These are phyloP conservation scores for Warburgia ugandensis DNA, from an alignment of 164 flowering plant genomes.

Conservation along the genomic window DNA sequence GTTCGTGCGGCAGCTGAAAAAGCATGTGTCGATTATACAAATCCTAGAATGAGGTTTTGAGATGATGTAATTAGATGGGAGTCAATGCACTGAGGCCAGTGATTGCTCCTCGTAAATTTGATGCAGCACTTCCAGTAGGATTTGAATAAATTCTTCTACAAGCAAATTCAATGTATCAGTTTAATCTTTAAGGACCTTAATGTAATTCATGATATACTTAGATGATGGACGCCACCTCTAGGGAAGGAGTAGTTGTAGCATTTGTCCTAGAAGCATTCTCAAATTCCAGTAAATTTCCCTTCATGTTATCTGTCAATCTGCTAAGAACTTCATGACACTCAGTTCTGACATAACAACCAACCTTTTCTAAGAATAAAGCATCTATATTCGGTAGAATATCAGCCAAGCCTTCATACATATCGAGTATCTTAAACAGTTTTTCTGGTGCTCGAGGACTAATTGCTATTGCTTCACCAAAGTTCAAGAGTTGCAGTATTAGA, in stretches of 20 bases:
- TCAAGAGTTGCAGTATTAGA: conserved; percentile 56
- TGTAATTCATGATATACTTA: conserved; percentile 78
- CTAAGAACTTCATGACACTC: conserved; percentile 49
- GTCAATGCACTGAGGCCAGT: too few species aligned
- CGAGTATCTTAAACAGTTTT: conserved; percentile 56
- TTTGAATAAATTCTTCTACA: too few species aligned
- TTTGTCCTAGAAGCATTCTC: conserved; percentile 53
- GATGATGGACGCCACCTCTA: conserved; percentile 72
- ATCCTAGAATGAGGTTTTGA: too few species aligned
- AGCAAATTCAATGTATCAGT: conserved; percentile 46
- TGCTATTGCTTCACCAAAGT: conserved; percentile 68
- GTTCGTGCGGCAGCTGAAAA: too few species aligned
- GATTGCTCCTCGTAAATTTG: too few species aligned
- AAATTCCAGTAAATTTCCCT: conserved; percentile 50
- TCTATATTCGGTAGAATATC: conserved; percentile 64
- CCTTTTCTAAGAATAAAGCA: conserved; percentile 37
- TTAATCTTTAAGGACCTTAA: conserved; percentile 49
- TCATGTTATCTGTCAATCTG: conserved; percentile 55
- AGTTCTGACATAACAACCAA: conserved; percentile 33
- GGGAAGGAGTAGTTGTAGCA: conserved; percentile 44
- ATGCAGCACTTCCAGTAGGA: too few species aligned
- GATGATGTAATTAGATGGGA: too few species aligned
- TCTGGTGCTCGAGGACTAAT: conserved; percentile 66
- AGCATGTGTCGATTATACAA: too few species aligned
- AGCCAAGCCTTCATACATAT: conserved; percentile 66